These are phyloP conservation scores for Ministeria vibrans DNA, from an alignment of 78 protist species.

Conservation along the genomic window DNA sequence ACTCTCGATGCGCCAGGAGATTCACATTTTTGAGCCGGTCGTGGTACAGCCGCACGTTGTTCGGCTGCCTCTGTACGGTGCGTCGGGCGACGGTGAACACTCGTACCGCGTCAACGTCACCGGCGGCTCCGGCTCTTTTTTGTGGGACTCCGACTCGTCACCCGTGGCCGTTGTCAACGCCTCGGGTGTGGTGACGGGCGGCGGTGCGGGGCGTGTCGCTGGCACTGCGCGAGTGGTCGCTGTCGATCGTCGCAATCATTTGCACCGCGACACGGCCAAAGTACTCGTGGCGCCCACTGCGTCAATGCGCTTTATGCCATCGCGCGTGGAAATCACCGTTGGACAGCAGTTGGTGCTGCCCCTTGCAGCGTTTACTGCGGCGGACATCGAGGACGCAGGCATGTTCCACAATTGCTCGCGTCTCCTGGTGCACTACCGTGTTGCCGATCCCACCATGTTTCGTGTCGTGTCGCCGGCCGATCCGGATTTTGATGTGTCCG, in stretches of 20 bases:
- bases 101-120: too few relatives aligned
- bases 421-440: not conserved
- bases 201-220: too few relatives aligned
- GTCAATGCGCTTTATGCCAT: not conserved
- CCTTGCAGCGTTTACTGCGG: not conserved
- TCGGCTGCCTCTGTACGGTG: too few relatives aligned
- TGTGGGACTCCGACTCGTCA: too few relatives aligned
- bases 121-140: too few relatives aligned
- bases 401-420: not conserved
- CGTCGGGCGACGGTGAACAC: too few relatives aligned
- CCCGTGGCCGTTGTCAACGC: too few relatives aligned
- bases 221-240: too few relatives aligned
- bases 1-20: too few relatives aligned
- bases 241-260: not conserved
- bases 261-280: not conserved
- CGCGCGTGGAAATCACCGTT: not conserved
- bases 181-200: too few relatives aligned
- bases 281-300: not conserved
- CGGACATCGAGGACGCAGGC: not conserved
- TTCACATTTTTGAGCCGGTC: too few relatives aligned
- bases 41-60: too few relatives aligned
- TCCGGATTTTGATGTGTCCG: not conserved
- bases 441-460: not conserved
- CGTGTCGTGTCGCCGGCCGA: not conserved
- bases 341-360: not conserved